phyloP scores from a whole-genome alignment of 225 moss, liverwort and hornwort species.

The Marchantia paleacea region DNA sequence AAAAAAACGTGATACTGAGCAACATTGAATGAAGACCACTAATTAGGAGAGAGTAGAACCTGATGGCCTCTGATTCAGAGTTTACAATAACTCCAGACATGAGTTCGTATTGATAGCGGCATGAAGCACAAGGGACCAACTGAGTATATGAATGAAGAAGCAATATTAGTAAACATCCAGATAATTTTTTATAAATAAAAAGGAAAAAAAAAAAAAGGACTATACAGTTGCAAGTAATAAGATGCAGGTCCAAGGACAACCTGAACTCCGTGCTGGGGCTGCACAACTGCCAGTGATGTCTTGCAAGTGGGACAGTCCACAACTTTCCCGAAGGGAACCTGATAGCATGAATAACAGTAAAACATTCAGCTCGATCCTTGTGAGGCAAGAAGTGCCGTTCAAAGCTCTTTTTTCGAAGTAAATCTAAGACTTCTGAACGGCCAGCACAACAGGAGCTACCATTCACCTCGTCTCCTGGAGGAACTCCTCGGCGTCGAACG shows the following conservation, averaged over 20 bases:
- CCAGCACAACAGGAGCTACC: not conserved
- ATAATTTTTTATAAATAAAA: not conserved
- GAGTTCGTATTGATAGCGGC: constrained; percentile 95
- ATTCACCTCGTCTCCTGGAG: constrained; percentile 93
- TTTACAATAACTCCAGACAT: constrained; percentile 84
- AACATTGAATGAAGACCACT: not conserved
- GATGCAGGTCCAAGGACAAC: constrained; percentile 33
- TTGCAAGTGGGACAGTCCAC: constrained; percentile 92
- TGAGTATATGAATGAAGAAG: constrained; percentile 28
- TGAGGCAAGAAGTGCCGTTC: not conserved
- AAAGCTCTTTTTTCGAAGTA: not conserved
- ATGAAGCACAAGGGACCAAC: constrained; percentile 83
- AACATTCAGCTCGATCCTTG: not conserved
- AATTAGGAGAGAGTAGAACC: constrained; percentile 42
- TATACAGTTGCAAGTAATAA: not conserved
- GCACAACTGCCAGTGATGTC: constrained; percentile 86
- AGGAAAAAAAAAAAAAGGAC: too few species aligned
- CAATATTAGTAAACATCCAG: constrained; percentile 2
- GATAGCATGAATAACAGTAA: constrained; percentile 22
- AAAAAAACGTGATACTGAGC: too few species aligned
- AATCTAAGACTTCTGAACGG: not conserved
- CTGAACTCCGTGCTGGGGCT: constrained; percentile 97
- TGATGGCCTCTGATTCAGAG: constrained; percentile 83
- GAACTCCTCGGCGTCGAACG: constrained; percentile 91
- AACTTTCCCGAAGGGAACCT: constrained; percentile 98